Conservation (phyloP, 495 filamentous ascomycete genomes). For the Lineolata rhizophorae region DNA sequence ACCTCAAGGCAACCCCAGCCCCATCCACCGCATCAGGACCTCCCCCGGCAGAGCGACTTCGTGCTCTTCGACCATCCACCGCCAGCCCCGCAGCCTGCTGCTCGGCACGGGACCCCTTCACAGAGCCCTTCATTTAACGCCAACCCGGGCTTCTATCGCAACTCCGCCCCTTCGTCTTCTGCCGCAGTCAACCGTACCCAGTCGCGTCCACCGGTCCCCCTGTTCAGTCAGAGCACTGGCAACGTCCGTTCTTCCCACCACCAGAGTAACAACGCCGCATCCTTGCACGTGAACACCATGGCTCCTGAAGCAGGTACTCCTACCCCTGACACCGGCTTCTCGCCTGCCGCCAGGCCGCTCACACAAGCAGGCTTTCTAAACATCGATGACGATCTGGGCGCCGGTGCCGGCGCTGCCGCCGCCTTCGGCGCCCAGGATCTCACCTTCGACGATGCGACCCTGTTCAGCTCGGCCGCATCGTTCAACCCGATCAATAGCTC, state of each 20-base stretch:
- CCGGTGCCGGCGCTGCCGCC: background rate
- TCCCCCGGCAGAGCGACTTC: constrained; percentile 22
- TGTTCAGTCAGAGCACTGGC: constrained; percentile 23
- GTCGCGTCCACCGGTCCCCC: constrained; percentile 30
- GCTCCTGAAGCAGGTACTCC: background rate
- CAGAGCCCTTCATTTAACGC: constrained; percentile 18
- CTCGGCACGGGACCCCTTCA: constrained; percentile 16
- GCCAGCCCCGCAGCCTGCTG: constrained; percentile 11
- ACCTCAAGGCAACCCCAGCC: constrained; percentile 17
- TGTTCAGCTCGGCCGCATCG: constrained; percentile 1
- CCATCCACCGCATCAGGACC: constrained; percentile 18
- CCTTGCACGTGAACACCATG: constrained; percentile 4
- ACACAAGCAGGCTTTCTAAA: background rate
- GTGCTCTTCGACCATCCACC: constrained; percentile 18
- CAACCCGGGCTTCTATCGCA: constrained; percentile 12
- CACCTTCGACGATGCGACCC: background rate
- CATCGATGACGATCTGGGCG: background rate
- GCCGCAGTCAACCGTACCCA: constrained; percentile 15
- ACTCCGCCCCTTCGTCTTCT: constrained; percentile 15
- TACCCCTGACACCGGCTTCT: background rate
- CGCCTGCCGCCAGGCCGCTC: background rate
- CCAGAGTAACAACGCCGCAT: constrained; percentile 4
- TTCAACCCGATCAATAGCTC: constrained; percentile 18
- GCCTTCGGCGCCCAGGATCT: background rate
- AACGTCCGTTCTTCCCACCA: too few species aligned